These are phyloP conservation scores for Phellopilus nigrolimitatus DNA, from an alignment of 1,284 basidiomycete genomes.

Conservation along the genomic window DNA sequence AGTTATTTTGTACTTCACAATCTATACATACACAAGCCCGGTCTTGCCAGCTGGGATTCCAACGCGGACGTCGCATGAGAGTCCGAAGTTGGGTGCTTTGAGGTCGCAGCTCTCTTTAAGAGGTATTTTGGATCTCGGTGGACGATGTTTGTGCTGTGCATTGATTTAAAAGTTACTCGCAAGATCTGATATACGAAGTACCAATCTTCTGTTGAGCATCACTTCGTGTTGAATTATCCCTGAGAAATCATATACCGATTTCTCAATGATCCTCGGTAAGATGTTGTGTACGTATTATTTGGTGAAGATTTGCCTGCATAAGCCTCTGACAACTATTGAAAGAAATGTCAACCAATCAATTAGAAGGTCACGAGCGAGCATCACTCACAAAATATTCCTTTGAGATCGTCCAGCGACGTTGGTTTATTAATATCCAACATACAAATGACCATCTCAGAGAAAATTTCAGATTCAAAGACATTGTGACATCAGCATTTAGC, in stretches of 20 bases:
- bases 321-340: conserved; percentile 71
- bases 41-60: conserved; percentile 46
- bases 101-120: conserved; percentile 98
- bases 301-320: conserved; percentile 99
- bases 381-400: conserved; percentile 82
- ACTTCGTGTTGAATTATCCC: conserved; percentile 81
- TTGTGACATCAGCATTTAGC: background rate
- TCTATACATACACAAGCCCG: conserved; percentile 60
- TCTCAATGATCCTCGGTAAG: conserved; percentile 8
- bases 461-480: conserved; percentile 48
- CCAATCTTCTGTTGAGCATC: conserved; percentile 95
- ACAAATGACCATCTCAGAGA: conserved; percentile 68
- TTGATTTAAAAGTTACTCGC: conserved; percentile 92
- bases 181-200: conserved; percentile 99
- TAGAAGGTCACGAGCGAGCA: conserved; percentile 23
- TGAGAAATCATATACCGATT: conserved; percentile 52
- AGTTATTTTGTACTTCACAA: conserved; percentile 77
- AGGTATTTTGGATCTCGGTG: conserved; percentile 93
- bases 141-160: conserved; percentile 96
- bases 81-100: conserved; percentile 98
- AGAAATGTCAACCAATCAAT: background rate
- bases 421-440: conserved; percentile 97
- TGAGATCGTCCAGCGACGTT: conserved; percentile 83
- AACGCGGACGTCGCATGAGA: conserved; percentile 81
- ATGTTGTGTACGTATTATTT: conserved; percentile 63